Base-by-base conservation (phyloP, 768 basidiomycete genomes). In the Lentinula lateritia region DNA sequence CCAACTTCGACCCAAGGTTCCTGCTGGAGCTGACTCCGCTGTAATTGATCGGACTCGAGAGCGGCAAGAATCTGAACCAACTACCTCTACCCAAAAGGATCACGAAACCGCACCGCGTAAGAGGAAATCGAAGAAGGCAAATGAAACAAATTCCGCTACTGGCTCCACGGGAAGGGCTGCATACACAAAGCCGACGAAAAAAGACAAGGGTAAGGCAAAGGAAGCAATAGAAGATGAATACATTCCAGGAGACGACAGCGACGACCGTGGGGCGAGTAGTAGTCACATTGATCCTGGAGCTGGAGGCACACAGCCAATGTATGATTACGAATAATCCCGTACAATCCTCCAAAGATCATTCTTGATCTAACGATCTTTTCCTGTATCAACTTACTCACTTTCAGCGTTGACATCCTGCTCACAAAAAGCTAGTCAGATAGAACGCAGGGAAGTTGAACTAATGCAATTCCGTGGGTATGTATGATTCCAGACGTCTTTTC, bases 1-100 rank as follows among this genome's bases (percentile, higher is more conserved):
- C 64, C 54, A 63, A 66, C 50, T 72, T 63, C 50, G 67, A 59
- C 52, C 69, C 61, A 36, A 69, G 43, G 43, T 23, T 48, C 28
- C 41, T 43, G 13, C 55, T 20, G 55, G 38, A 16, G 38, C 6
- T 20, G 46, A 28, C 28, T 28, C 28, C 3, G 28, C 28, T 28
- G 28, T 28, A 28, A 28, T 28, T 28, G 28, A 28, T 28, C 28
- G 28, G 28, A 28, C 28, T 28, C 28, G 2, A 4, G 28, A 28
- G 28, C 28, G 28, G 28, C 1, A 28, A 28, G 28, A 28, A 28
- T 28, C 28, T 28, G 28, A 28, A 10, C 10, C 18, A 9, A 8
- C 8, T 28, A 18, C 43, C 9, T 35, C 60, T 15, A 50, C 46
- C 43, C 42, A 56, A 23, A 60, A 63, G 34, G 36, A 41, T n/a